Evolutionary conservation across 1,139 yeast species (phyloP), one percentile per base, ranked within the genome.

Genomic region (Starmera stellimalicola): DNA sequence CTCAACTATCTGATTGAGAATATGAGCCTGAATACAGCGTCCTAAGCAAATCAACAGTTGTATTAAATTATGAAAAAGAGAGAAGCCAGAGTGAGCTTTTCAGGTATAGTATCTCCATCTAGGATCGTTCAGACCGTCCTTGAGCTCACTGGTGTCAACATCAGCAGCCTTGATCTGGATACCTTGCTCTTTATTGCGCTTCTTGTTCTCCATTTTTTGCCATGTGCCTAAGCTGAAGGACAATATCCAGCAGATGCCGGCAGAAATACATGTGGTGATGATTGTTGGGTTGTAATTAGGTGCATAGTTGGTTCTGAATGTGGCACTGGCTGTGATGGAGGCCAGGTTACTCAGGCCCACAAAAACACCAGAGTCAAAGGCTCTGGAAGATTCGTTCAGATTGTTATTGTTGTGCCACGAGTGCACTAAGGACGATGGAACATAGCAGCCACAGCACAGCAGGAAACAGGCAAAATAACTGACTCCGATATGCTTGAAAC

Each of bases 51-150:
- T 20, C n/a, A n/a, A 22, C 6, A 22, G 12, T 22, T 22, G 25
- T n/a, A 22, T 2, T 8, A 22, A 22, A 8, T 6, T 22, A 22
- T 22, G 14, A 22, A 22, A n/a, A 6, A 22, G 7, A 22, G 12
- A n/a, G n/a, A n/a, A n/a, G n/a, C n/a, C n/a, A n/a, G n/a, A 53
- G 24, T 10, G n/a, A 20, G 24, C 11, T 10, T 20, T 14, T 58
- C 34, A 40, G 18, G 32, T 40, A 26, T 26, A 40, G 25, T 29
- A 40, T 31, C 43, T 40, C 42, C 42, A 40, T 12, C 33, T 36
- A 16, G 42, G 42, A 31, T 40, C 43, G 17, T 31, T 27, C 14
- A 23, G 16, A 9, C 40, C 42, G 14, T 34, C 26, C 10, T 38
- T 29, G n/a, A 30, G 18, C 18, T 33, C 30, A 27, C 32, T 36